phyloP scores from a whole-genome alignment of 441 rosid species.

The Populus trichocarpa region DNA sequence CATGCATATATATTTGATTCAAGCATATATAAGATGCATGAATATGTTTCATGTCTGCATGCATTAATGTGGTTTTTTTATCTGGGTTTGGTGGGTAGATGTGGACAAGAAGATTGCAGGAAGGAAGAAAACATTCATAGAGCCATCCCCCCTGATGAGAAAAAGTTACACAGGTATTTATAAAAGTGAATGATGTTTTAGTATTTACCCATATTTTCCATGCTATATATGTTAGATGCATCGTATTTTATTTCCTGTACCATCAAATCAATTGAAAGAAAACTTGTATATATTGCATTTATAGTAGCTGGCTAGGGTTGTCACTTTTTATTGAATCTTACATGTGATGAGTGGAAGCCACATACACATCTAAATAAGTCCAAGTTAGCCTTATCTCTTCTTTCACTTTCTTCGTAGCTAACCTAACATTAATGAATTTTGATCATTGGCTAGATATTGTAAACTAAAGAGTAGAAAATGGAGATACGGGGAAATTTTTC shows the following conservation, averaged over 20 bases:
- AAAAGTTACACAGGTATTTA: constrained; percentile 53
- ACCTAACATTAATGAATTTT: constrained; percentile 38
- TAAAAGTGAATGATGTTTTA: neutral
- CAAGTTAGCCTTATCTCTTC: constrained; percentile 13
- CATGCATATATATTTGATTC: neutral
- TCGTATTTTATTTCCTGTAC: neutral
- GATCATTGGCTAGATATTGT: constrained; percentile 18
- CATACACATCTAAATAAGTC: neutral
- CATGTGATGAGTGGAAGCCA: constrained; percentile 13
- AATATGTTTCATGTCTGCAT: neutral
- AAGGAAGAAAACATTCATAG: constrained; percentile 33
- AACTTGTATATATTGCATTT: neutral
- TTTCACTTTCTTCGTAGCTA: constrained; percentile 39
- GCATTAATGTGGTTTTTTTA: neutral
- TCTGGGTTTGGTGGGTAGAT: constrained; percentile 31
- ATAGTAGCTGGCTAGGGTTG: neutral
- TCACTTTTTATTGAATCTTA: neutral
- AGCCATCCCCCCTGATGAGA: constrained; percentile 34
- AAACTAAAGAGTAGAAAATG: neutral
- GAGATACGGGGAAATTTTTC: constrained; percentile 1
- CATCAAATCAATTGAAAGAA: neutral
- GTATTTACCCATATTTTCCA: constrained; percentile 24
- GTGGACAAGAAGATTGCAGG: constrained; percentile 37
- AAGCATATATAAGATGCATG: neutral
- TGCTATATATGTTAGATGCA: constrained; percentile 11